A percentile compares a stretch with the other conserved stretches of the same genome.
These are phyloP conservation scores for Lipomyces spencermartinsiae DNA, from an alignment of 805 yeast genomes.

Conservation along the genomic window DNA sequence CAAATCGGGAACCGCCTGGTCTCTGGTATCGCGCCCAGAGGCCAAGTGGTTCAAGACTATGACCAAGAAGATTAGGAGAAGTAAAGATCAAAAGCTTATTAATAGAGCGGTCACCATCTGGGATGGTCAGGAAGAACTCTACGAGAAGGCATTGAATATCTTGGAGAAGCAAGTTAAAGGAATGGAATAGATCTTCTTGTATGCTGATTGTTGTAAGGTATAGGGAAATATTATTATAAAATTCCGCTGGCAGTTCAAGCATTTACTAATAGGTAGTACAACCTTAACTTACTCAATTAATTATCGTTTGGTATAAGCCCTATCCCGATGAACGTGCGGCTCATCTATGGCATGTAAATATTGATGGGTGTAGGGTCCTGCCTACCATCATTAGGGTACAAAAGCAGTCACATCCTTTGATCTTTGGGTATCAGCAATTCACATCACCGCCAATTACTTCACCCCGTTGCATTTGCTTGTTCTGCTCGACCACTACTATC, in stretches of 20 bases:
- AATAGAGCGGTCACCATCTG: slow-evolving; percentile 42
- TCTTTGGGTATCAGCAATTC: not conserved
- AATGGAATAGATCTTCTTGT: not conserved
- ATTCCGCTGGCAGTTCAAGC: too few relatives aligned
- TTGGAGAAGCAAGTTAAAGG: slow-evolving; percentile 52
- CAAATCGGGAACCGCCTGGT: slow-evolving; percentile 74
- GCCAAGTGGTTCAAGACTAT: slow-evolving; percentile 52
- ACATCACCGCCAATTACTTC: not conserved
- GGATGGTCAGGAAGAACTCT: slow-evolving; percentile 49
- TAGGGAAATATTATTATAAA: not conserved
- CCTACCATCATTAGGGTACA: not conserved
- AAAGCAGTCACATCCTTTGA: slow-evolving; percentile 14
- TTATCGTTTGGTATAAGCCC: too few relatives aligned
- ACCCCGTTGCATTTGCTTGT: not conserved
- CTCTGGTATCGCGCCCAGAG: slow-evolving; percentile 81
- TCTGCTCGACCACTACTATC: not conserved
- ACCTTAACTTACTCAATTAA: too few relatives aligned
- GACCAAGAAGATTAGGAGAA: slow-evolving; percentile 36
- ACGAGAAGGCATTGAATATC: slow-evolving; percentile 53
- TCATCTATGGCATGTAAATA: too few relatives aligned
- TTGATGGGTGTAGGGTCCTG: not conserved
- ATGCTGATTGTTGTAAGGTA: not conserved
- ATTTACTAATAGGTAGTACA: too few relatives aligned
- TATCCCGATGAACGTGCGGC: not conserved
- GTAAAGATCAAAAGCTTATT: slow-evolving; percentile 42